These are phyloP conservation scores for Termitomyces eurrhizus DNA, from an alignment of 768 basidiomycete species.

Conservation along the genomic window DNA sequence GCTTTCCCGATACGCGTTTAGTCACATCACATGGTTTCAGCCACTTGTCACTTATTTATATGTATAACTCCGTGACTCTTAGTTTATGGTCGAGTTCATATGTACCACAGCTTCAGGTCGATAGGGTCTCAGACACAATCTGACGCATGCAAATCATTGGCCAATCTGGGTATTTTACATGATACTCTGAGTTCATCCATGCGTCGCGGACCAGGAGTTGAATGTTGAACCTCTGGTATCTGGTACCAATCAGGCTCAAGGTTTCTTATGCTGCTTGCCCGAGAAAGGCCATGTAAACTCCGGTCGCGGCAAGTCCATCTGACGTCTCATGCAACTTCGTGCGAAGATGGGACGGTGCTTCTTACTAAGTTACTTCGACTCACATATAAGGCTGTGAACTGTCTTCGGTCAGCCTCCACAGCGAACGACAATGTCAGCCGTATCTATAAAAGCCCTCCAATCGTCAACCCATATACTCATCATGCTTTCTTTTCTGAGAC, in stretches of 20 bases:
- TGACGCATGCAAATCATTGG: not conserved
- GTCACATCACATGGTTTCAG: constrained; percentile 8
- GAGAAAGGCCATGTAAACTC: not conserved
- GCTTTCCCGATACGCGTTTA: not conserved
- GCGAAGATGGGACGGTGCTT: not conserved
- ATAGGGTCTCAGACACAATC: not conserved
- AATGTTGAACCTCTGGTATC: not conserved
- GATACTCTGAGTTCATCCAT: too few species aligned
- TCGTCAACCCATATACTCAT: not conserved
- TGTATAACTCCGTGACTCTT: too few species aligned
- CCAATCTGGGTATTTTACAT: not conserved
- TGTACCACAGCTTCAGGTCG: too few species aligned
- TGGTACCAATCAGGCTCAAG: not conserved
- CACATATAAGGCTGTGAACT: not conserved
- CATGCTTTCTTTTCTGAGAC: constrained; percentile 8
- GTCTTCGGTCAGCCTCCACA: constrained; percentile 1
- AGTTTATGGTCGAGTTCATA: too few species aligned
- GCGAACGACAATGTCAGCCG: not conserved
- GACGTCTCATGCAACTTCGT: not conserved
- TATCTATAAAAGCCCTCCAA: not conserved
- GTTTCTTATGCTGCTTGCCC: not conserved
- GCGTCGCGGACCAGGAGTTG: not conserved
- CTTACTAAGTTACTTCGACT: not conserved
- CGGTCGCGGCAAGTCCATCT: not conserved
- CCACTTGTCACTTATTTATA: too few species aligned